phyloP scores from a whole-genome alignment of 495 filamentous ascomycete species.

The Ramalina intermedia region DNA sequence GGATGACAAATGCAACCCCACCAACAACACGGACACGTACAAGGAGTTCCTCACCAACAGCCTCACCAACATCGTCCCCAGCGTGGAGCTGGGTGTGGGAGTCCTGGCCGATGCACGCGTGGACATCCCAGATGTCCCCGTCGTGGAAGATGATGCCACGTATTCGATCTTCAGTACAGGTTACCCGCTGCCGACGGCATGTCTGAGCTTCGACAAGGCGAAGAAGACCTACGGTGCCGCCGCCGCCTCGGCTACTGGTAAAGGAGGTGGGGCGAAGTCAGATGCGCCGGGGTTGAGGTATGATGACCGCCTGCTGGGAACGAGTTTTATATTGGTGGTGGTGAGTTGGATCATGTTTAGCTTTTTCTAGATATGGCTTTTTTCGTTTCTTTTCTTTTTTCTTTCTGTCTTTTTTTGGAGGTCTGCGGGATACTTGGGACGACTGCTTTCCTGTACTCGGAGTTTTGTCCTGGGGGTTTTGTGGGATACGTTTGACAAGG shows the following conservation, averaged over 20 bases:
- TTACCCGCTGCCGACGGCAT: conserved; percentile 12
- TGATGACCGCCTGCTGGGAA: too few species aligned
- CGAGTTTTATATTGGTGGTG: too few species aligned
- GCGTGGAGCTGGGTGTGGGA: conserved; percentile 13
- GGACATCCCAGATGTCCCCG: neutral
- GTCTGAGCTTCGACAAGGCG: conserved; percentile 13
- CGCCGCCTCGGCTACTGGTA: neutral
- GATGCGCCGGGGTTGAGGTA: too few species aligned
- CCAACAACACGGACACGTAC: neutral
- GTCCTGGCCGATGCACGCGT: conserved; percentile 11
- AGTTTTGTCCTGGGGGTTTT: too few species aligned
- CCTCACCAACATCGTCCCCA: conserved; percentile 12
- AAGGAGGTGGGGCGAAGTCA: too few species aligned
- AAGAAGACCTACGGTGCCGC: conserved; percentile 5
- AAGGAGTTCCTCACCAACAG: conserved; percentile 4
- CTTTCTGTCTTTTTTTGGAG: too few species aligned
- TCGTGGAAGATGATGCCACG: neutral
- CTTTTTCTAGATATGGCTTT: too few species aligned
- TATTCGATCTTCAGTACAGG: conserved; percentile 1
- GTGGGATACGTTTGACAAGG: too few species aligned
- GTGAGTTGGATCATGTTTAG: too few species aligned
- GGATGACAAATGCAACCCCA: conserved; percentile 14
- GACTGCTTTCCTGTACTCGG: too few species aligned
- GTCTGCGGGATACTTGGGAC: too few species aligned
- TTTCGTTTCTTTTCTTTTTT: too few species aligned